Conservation (phyloP, 805 yeast species). For the Teunomyces funiuensis region DNA sequence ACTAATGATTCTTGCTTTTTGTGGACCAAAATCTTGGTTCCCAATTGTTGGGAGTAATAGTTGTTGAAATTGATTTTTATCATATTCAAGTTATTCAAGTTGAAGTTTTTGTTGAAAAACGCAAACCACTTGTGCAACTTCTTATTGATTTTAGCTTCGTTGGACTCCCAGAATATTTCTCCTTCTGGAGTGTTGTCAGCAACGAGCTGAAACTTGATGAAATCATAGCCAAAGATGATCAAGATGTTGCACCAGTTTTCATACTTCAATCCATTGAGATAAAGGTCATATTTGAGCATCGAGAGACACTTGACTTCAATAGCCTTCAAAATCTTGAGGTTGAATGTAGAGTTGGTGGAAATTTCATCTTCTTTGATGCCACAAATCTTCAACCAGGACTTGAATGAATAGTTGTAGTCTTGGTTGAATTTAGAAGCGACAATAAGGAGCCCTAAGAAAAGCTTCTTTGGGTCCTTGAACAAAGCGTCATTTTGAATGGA, state of each 20-base stretch:
- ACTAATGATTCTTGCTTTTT: conserved; percentile 5
- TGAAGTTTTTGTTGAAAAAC: conserved; percentile 24
- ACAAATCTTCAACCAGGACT: conserved; percentile 73
- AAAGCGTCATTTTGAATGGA: conserved; percentile 9
- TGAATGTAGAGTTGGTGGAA: conserved; percentile 25
- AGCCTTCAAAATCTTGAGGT: conserved; percentile 46
- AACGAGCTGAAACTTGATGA: conserved; percentile 36
- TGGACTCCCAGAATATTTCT: conserved; percentile 26
- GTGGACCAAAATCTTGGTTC: conserved; percentile 27
- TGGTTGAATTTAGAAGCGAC: conserved; percentile 71
- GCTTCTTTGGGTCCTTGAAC: conserved; percentile 57
- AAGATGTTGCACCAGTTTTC: conserved; percentile 47
- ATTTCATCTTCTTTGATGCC: conserved; percentile 43
- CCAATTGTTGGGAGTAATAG: conserved; percentile 31
- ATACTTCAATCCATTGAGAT: conserved; percentile 49
- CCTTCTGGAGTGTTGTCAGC: conserved; percentile 11
- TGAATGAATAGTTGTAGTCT: conserved; percentile 68
- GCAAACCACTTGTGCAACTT: conserved; percentile 30
- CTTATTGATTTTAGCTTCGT: conserved; percentile 15
- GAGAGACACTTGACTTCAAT: conserved; percentile 56
- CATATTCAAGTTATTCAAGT: conserved; percentile 20
- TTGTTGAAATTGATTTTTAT: conserved; percentile 25
- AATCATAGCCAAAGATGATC: conserved; percentile 44
- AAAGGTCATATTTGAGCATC: conserved; percentile 56
- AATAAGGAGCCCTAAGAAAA: conserved; percentile 66